A percentile compares a stretch with the other conserved stretches of the same genome.
These are phyloP conservation scores for Thielaviopsis cerberus DNA, from an alignment of 2,329 filamentous ascomycete genomes.

Conservation along the genomic window DNA sequence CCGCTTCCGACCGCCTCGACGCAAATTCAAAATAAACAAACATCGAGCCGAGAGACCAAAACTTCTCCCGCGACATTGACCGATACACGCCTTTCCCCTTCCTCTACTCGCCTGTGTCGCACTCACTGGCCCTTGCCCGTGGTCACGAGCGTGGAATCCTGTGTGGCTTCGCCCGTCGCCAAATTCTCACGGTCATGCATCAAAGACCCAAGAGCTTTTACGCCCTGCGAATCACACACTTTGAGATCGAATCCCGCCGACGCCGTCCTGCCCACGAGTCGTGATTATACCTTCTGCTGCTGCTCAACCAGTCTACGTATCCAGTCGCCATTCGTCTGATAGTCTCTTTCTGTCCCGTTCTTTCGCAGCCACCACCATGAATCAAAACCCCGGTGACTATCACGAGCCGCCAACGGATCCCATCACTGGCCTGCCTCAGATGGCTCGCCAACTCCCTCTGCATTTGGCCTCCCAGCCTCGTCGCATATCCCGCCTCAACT, in stretches of 20 bases:
- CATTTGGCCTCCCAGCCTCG: neutral
- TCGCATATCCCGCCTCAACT: neutral
- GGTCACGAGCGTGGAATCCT: neutral
- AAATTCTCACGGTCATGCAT: conserved; percentile 1
- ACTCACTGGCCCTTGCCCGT: neutral
- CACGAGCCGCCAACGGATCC: neutral
- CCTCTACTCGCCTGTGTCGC: neutral
- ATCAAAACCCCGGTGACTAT: neutral
- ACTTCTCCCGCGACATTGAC: too few relatives aligned
- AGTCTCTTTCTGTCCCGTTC: neutral
- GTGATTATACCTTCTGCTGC: neutral
- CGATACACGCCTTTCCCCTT: neutral
- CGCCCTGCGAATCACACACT: conserved; percentile 1
- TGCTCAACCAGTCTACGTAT: neutral
- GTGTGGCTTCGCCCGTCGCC: neutral
- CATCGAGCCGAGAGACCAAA: too few relatives aligned
- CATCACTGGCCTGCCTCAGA: neutral
- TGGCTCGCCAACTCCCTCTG: neutral
- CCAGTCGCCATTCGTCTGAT: neutral
- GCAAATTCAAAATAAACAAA: too few relatives aligned
- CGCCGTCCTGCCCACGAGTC: neutral
- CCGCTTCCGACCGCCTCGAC: too few relatives aligned
- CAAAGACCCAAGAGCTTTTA: conserved; percentile 1
- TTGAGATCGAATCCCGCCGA: neutral
- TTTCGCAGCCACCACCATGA: neutral